Evolutionary conservation across 1,284 basidiomycete genomes (phyloP).

Genomic region (Cryptococcus sp.): DNA sequence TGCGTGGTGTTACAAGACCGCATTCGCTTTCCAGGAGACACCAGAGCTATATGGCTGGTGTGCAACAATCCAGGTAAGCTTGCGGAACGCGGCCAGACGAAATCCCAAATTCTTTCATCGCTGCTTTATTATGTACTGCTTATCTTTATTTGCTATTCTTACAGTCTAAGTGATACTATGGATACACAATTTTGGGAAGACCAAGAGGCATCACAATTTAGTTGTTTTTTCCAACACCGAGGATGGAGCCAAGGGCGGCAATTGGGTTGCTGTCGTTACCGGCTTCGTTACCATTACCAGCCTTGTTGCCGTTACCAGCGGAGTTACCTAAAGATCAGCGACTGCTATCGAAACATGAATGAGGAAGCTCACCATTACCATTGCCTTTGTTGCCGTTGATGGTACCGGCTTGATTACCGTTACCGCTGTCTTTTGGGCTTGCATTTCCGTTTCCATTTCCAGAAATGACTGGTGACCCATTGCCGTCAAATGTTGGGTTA

Average conservation of each 20-base stretch:
- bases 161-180: too few relatives aligned
- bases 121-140: too few relatives aligned
- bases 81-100: too few relatives aligned
- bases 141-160: too few relatives aligned
- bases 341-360: neutral
- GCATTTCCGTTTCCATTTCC: slow-evolving; percentile 4
- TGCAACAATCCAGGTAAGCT: too few relatives aligned
- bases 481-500: neutral
- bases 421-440: neutral
- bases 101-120: too few relatives aligned
- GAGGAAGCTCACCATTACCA: neutral
- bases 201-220: neutral
- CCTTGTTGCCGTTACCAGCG: too few relatives aligned
- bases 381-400: neutral
- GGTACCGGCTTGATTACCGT: neutral
- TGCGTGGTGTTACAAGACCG: too few relatives aligned
- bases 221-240: neutral
- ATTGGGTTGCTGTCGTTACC: slow-evolving; percentile 1
- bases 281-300: slow-evolving; percentile 1
- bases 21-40: too few relatives aligned
- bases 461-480: neutral
- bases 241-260: neutral
- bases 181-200: too few relatives aligned
- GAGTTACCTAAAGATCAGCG: neutral
- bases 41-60: too few relatives aligned